Evolutionary conservation across 2,329 filamentous ascomycete genomes (phyloP).

Genomic region (Eutypella sp.): DNA sequence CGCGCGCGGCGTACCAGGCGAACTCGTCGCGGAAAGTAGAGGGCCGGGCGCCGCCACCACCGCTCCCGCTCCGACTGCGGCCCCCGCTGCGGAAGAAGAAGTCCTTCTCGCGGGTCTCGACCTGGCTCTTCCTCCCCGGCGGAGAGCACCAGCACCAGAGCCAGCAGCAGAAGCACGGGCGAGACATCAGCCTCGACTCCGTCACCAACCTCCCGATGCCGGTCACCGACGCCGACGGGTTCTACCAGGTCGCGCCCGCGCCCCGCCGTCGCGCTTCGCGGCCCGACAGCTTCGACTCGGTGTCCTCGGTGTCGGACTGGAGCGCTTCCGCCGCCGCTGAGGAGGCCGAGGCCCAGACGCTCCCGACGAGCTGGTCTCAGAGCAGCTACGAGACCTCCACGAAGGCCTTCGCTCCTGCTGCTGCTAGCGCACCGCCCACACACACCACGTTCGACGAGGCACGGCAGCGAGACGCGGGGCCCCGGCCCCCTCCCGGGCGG

Average conservation of each 20-base stretch:
- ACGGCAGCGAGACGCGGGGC: constrained; percentile 19
- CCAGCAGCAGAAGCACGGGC: too few relatives aligned
- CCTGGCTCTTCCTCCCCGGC: constrained; percentile 46
- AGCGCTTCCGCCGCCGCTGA: constrained; percentile 35
- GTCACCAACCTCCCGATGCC: constrained; percentile 52
- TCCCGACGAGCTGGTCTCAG: constrained; percentile 46
- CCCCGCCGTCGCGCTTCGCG: constrained; percentile 27
- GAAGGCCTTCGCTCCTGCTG: constrained; percentile 34
- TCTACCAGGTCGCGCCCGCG: constrained; percentile 53
- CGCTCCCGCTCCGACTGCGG: constrained; percentile 53
- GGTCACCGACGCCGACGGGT: constrained; percentile 47
- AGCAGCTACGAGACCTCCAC: constrained; percentile 40
- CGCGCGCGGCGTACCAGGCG: constrained; percentile 32
- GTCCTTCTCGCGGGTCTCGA: constrained; percentile 58
- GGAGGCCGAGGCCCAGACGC: constrained; percentile 32
- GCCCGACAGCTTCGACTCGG: constrained; percentile 41
- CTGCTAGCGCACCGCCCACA: constrained; percentile 27
- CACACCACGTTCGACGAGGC: constrained; percentile 18
- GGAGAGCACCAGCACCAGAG: too few relatives aligned
- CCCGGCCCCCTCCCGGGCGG: constrained; percentile 27
- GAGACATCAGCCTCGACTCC: constrained; percentile 41
- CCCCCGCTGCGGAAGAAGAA: constrained; percentile 62
- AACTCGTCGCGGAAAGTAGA: constrained; percentile 30
- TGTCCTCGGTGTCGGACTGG: constrained; percentile 47
- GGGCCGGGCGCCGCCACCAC: constrained; percentile 44